Evolutionary conservation across 1,284 basidiomycete genomes (phyloP).

Genomic region (Exobasidium rhododendri): DNA sequence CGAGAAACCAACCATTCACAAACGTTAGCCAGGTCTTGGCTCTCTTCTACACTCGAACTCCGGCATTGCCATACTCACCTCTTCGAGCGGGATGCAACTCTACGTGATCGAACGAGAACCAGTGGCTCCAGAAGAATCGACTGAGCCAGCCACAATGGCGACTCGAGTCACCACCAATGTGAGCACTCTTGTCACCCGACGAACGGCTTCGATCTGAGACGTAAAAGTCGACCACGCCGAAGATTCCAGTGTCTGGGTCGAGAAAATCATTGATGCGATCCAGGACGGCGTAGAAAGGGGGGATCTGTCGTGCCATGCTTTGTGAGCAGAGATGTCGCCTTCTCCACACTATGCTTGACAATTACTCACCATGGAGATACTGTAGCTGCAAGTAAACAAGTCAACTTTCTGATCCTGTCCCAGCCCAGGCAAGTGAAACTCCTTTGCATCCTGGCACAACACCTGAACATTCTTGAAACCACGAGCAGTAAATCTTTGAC

Average conservation of each 20-base stretch:
- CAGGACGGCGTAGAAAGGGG: slow-evolving; percentile 67
- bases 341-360: neutral
- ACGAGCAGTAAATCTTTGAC: slow-evolving; percentile 65
- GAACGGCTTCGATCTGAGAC: slow-evolving; percentile 66
- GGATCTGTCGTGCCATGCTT: slow-evolving; percentile 59
- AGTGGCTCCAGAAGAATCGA: slow-evolving; percentile 66
- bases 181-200: slow-evolving; percentile 59
- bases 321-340: neutral
- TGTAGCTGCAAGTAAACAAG: slow-evolving; percentile 54
- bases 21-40: slow-evolving; percentile 7
- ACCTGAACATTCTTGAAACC: slow-evolving; percentile 75
- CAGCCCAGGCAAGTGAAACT: slow-evolving; percentile 65
- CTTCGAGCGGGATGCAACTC: slow-evolving; percentile 68
- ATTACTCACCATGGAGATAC: slow-evolving; percentile 52
- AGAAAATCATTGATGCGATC: slow-evolving; percentile 71
- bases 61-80: slow-evolving; percentile 35
- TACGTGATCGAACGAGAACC: slow-evolving; percentile 76
- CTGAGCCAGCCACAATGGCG: slow-evolving; percentile 71
- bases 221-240: slow-evolving; percentile 77
- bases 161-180: slow-evolving; percentile 67
- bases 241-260: slow-evolving; percentile 65
- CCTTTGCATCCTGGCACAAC: slow-evolving; percentile 71
- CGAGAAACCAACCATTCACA: neutral
- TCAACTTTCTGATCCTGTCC: slow-evolving; percentile 42
- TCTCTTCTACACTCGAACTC: neutral